phyloP scores from a whole-genome alignment of 2,329 filamentous ascomycete genomes.

The Pseudogymnoascus sp. region DNA sequence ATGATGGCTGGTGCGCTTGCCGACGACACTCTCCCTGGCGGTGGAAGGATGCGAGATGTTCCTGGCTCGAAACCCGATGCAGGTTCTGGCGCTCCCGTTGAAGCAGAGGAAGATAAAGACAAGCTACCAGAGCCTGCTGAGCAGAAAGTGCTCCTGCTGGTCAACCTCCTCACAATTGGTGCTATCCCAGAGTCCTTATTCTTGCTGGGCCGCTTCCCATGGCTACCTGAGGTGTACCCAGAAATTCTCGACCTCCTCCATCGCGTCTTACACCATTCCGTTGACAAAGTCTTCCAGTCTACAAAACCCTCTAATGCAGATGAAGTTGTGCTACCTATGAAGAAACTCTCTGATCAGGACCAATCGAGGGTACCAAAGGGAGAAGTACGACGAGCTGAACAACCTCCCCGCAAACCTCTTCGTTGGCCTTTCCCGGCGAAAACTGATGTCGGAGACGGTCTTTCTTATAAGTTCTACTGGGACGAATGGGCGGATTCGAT shows the following conservation, averaged over 20 bases:
- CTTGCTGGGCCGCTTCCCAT: conserved; percentile 84
- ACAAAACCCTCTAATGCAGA: conserved; percentile 30
- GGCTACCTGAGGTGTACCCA: conserved; percentile 78
- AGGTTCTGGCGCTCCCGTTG: conserved; percentile 35
- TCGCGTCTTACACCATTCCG: conserved; percentile 72
- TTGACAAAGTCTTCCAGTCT: conserved; percentile 62
- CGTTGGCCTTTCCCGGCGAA: conserved; percentile 81
- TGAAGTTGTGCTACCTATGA: conserved; percentile 37
- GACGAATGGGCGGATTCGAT: conserved; percentile 94
- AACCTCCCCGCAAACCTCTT: conserved; percentile 56
- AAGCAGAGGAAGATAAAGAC: conserved; percentile 40
- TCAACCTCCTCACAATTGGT: conserved; percentile 80
- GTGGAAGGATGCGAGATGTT: conserved; percentile 36
- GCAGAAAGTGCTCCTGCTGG: conserved; percentile 79
- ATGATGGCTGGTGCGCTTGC: conserved; percentile 78
- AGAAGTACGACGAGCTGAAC: conserved; percentile 51
- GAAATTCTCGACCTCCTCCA: conserved; percentile 76
- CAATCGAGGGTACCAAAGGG: conserved; percentile 63
- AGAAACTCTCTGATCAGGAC: conserved; percentile 47
- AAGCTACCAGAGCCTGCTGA: conserved; percentile 65
- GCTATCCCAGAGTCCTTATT: conserved; percentile 89
- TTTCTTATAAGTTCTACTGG: conserved; percentile 87
- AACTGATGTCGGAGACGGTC: conserved; percentile 63
- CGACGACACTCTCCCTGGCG: conserved; percentile 61
- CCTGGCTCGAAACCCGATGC: conserved; percentile 43